Base-by-base conservation (phyloP, 2,329 filamentous ascomycete species). In the Trichoderma koningiopsis region DNA sequence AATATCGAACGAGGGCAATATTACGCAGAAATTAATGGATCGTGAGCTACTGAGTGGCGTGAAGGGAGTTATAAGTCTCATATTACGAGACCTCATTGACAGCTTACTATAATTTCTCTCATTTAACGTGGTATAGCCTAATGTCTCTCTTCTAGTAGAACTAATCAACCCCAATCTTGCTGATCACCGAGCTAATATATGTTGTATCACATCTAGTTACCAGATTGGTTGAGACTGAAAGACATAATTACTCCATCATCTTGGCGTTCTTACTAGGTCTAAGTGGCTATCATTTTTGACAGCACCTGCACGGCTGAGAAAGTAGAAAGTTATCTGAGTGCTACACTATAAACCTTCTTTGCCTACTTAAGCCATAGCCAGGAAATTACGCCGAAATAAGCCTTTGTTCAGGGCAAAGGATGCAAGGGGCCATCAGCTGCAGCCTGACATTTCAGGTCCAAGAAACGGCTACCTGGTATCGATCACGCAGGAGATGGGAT, bases 111-210 rank as follows among this genome's bases (percentile, higher is more conserved):
- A n/a, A 35, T 31, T 19, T 35, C 1, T 22, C 31, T 59, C 13
- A 29, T 55, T 31, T 52, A 35, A 37, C 40, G 52, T 67, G 37
- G 35, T 10, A 37, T 35, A 29, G n/a, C n/a, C 11, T 13, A 29
- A 13, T 24, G 11, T 22, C 31, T 47, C 29, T 59, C 27, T 43
- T 16, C 24, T 52, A 22, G 55, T 13, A 52, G 37, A 52, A 11
- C 22, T 22, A 19, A 8, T 67, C 40, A 49, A 4, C 43, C 59
- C 10, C 10, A 24, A 33, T 27, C 3, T 49, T 37, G 63, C 40
- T 37, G 63, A 59, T 67, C 55, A 27, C 16, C 4, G 14, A n/a
- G n/a, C 63, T 67, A 67, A 67, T 29, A 37, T 8, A 59, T 35
- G 63, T 11, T 52, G 63, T 67, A 40, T 67, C 55, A 67, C 63